Evolutionary conservation across 148 eudicot species (phyloP), one percentile per base, ranked within the genome.

Genomic region (Rhododendron ferrugineum): DNA sequence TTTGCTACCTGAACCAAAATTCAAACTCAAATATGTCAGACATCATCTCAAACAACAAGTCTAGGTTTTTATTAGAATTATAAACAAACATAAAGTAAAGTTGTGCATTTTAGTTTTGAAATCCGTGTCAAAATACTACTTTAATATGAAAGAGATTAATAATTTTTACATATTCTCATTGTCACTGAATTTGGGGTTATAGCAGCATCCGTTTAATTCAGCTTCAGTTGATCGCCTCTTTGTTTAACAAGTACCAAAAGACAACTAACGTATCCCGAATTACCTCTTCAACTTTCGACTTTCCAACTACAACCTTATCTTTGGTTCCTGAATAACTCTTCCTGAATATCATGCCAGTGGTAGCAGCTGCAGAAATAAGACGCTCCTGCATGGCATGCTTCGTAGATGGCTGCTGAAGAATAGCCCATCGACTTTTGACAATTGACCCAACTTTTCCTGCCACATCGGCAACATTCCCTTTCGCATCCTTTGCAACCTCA

Each of bases 261-360:
- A 3, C 40, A 83, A 70, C 62, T 46, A 47, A 8, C 14, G 2
- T 13, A n/a, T 42, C 36, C 60, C n/a, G 3, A 20, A 49, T 87
- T 89, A 97, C 99, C 99, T 97, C 98, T 89, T 95, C 99, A 80
- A 97, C 95, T 90, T 94, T 97, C 26, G 90, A 92, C 91, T 97
- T 97, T 81, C 99, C 98, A 44, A 97, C 92, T 80, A 84, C 88
- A 82, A 95, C 98, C 88, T 95, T 97, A 64, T 95, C 99, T 87
- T 97, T 97, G 22, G 99, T 97, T 89, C 91, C 99, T 14, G 98
- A 91, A 75, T 91, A 90, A 54, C 99, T 96, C 88, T 87, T 95
- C 87, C 99, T 94, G 83, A 97, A 86, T 46, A 97, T 85, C 88
- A 94, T 86, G 85, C 96, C 87, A 2, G 99, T 97, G 15, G 95